Evolutionary conservation across 164 flowering plant genomes (phyloP), one percentile per base, ranked within the genome.

Genomic region (Chloranthus sessilifolius): DNA sequence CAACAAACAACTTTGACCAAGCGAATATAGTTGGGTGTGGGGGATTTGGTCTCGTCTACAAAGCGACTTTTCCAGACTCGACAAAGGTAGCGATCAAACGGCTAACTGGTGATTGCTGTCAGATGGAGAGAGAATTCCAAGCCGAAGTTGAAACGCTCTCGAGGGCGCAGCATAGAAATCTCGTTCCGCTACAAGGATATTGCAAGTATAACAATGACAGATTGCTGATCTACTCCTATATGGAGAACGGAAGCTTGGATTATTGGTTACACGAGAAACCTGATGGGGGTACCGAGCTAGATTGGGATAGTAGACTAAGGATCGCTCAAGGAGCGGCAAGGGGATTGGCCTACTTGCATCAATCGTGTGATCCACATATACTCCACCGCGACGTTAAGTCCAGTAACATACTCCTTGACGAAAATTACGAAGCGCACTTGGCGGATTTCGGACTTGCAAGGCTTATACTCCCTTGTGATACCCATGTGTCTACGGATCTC

Each of bases 391-490:
- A 86, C 29, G 67, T 86, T 17, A 86, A 86, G 58, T 81, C 95
- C 3, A 86, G 95, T 52, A 86, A 86, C 64, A 86, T 86, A 23
- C 88, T 86, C 28, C 62, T 86, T 8, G 78, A 86, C 56, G 76
- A 74, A 48, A 74, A 77, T 24, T 87, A 83, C 52, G 74, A 66
- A 63, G 91, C 95, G 19, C 91, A 77, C 45, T 66, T 87, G 36
- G 95, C 95, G 2, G 95, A 87, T 77, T 87, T 87, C 29, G 95
- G 95, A 15, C 89, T 87, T 47, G 77, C 95, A 8, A 76, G 95
- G 69, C 81, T 87, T 7, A 56, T 87, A 47, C 67, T 47, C 3
- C 83, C 88, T 4, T 70, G 70, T 40, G 81, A 83, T 44, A 87
- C 91, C 11, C 95, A 87, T 69, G 87, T 87, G 3, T 73, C 80